Evolutionary conservation across 2,329 filamentous ascomycete species (phyloP), one percentile per base, ranked within the genome.

Genomic region (Teratosphaeria epicoccoides): DNA sequence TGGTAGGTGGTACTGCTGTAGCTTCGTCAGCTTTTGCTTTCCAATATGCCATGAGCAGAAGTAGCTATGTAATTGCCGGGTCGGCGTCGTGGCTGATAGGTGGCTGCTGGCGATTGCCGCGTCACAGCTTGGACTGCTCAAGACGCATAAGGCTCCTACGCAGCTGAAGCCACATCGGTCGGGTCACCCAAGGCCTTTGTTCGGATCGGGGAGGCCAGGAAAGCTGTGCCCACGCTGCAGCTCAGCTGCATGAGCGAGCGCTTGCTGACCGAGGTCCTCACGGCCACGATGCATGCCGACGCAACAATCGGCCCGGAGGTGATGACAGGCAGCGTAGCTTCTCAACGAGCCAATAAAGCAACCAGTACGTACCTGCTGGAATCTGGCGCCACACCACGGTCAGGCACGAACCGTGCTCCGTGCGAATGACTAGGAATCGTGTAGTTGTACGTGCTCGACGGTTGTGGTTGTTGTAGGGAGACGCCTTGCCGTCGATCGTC

Each of bases 401-500:
- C 72, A 68, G 74, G 61, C 63, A 71, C 70, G 71, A 76, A 79
- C 69, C 75, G 72, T 69, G 73, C 63, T 24, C 53, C 60, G 46
- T 59, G 55, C 47, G 59, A 52, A 65, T 71, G 70, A 67, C 73
- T 75, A 62, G 66, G 69, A 59, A 70, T 64, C 61, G 71, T 64
- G 62, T 76, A 72, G 53, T 71, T 66, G 61, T 69, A 71, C 49
- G 72, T 68, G 52, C 68, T 63, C 52, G 71, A 62, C 62, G 72
- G 70, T 60, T 76, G 71, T 62, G 72, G 70, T 60, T 76, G 71
- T 59, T 69, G 68, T 61, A 78, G 67, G 54, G 68, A 63, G 61
- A 70, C 71, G 65, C 77, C 74, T 68, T 75, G 75, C 61, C 76
- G 73, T 63, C 71, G 68, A 57, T 70, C 70, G 61, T 78, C 75